Evolutionary conservation across 1,284 basidiomycete species (phyloP).

Genomic region (Ganoderma resinaceum): DNA sequence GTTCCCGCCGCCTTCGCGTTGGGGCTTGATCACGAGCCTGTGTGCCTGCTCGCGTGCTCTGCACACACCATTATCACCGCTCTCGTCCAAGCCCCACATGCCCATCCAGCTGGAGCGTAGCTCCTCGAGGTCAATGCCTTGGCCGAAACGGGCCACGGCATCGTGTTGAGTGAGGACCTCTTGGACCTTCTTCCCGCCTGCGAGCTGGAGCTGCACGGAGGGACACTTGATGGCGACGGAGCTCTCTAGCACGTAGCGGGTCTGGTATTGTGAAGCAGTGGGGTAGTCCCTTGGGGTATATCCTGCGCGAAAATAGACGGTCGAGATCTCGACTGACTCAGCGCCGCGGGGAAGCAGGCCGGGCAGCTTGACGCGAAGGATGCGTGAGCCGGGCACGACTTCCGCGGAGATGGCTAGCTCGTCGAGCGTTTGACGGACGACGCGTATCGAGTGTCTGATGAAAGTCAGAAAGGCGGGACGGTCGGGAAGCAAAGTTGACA

Average conservation of each 20-base stretch:
- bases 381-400: constrained; percentile 36
- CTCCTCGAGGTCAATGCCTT: constrained; percentile 49
- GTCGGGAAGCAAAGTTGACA: constrained; percentile 28
- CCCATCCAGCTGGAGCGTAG: constrained; percentile 38
- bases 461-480: background rate
- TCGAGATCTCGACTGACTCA: constrained; percentile 39
- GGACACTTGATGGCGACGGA: constrained; percentile 94
- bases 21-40: constrained; percentile 90
- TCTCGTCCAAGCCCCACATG: constrained; percentile 48
- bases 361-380: constrained; percentile 30
- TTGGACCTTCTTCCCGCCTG: constrained; percentile 96
- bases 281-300: constrained; percentile 90
- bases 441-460: constrained; percentile 72
- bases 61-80: constrained; percentile 77
- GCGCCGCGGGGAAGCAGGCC: constrained; percentile 43
- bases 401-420: constrained; percentile 63
- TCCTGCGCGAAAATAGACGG: constrained; percentile 51
- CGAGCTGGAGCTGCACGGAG: constrained; percentile 88
- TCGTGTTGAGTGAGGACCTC: constrained; percentile 83
- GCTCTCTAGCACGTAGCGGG: constrained; percentile 79
- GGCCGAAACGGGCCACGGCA: constrained; percentile 78
- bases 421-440: constrained; percentile 79
- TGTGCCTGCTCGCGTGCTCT: constrained; percentile 68
- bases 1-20: constrained; percentile 97
- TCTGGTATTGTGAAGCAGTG: constrained; percentile 65